Percentiles rank a stretch among this genome's conserved stretches.
These are phyloP conservation scores for Erodium moschatum DNA, from an alignment of 441 rosid genomes.

Conservation along the genomic window DNA sequence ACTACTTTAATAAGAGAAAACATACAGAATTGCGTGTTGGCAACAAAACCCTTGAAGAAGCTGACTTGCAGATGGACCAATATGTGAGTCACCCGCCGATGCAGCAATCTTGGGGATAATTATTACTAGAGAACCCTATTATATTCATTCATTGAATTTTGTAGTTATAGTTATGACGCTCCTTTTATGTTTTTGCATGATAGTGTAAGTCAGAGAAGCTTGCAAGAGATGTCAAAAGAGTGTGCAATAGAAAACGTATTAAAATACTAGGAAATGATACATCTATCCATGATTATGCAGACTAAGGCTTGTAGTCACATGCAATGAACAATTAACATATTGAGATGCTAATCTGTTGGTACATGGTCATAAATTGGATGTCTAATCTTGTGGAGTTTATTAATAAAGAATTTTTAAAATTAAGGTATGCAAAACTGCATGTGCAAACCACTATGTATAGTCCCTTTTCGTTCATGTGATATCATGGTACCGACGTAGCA, in stretches of 20 bases:
- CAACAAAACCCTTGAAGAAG: slow-evolving; percentile 20
- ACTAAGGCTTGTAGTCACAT: background rate
- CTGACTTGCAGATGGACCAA: slow-evolving; percentile 26
- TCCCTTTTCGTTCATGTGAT: background rate
- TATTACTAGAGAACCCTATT: background rate
- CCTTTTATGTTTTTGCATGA: background rate
- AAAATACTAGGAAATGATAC: too few species aligned
- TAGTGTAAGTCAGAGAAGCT: background rate
- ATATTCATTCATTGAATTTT: background rate
- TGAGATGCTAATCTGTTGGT: background rate
- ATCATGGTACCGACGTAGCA: background rate
- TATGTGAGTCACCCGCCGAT: slow-evolving; percentile 17
- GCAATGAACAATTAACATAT: background rate
- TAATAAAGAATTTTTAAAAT: background rate
- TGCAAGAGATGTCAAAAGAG: background rate
- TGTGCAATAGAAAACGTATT: background rate
- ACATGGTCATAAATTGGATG: background rate
- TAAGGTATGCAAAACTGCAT: background rate
- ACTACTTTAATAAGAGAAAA: slow-evolving; percentile 20
- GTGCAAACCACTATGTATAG: background rate
- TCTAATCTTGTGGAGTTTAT: background rate
- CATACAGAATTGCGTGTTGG: background rate
- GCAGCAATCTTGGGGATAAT: background rate
- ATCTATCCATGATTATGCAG: background rate
- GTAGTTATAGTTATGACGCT: background rate